Base-by-base conservation (phyloP, 2,329 filamentous ascomycete genomes). In the Sodiomyces alkalinus region DNA sequence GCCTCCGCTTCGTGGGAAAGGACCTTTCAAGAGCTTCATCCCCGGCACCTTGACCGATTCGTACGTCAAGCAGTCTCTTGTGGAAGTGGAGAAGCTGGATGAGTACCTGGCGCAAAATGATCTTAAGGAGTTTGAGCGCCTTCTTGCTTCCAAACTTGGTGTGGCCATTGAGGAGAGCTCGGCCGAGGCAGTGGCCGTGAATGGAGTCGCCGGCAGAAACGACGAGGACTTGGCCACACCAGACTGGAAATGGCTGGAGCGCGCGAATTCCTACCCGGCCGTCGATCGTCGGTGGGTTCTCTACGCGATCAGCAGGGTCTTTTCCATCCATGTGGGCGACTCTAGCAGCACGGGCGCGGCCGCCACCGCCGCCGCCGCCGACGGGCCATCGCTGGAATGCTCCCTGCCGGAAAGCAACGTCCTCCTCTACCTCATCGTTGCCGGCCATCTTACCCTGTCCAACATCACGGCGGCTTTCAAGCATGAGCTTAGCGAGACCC, bases 231-330 rank as follows among this genome's bases (percentile, higher is more conserved):
- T 53, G 13, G 19, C 30, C 14, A 37, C 33, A 14, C 53, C 52
- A 1, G 60, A 62, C 32, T 76, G 71, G 69, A 51, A 51, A 17
- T 66, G 62, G 60, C 53, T 58, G 12, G 48, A 47, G 15, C 48
- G 51, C 20, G 49, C 53, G 22, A 46, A 49, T 4, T 45, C 21
- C 24, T 70, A 74, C 41, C 56, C 64, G 12, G 53, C 62, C 7
- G 64, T 68, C 4, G 74, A 82, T 46, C 64, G 72, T 16, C 64
- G 71, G 35, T 79, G 76, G 65, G 61, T 80, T 4, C 48, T 74
- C 12, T 73, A 69, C 39, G 62, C 65, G 14, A 68, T 81, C 39
- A 65, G 64, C 40, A 71, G 68, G 46, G 60, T 74, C 4, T 68
- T 79, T 26, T 51, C 66, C 10, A 66, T 70, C 39, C 65, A 67